Evolutionary conservation across 106 monocot species (phyloP), one percentile per base, ranked within the genome.

Genomic region (Vanilla planifolia): DNA sequence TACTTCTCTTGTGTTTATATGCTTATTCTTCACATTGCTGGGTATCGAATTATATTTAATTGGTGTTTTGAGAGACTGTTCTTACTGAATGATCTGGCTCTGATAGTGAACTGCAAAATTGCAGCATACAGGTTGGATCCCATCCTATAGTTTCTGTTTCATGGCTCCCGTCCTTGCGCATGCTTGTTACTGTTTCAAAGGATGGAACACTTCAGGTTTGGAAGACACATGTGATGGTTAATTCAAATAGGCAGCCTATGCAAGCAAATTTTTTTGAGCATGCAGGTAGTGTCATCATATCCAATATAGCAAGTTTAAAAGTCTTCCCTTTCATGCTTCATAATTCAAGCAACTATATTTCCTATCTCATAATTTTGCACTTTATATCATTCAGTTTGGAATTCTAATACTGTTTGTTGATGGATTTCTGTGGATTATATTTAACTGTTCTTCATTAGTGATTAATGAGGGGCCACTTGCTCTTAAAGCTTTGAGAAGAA

Each of bases 131-230:
- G 60, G 87, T 69, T 76, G 90, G 92, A 2, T 82, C 91, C 16
- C 87, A 91, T 47, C 77, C 91, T 67, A 82, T 98, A 68, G 85
- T 80, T 59, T 84, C 84, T 39, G 61, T 91, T 66, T 74, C 91
- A 63, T 98, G 92, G 91, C 81, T 88, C 29, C 72, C 96, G 26
- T 72, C 74, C 37, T 71, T 92, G 27, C 79, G 81, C 22, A 64
- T 88, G 48, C 88, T 98, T 63, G 79, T 85, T 9, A 98, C 96
- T 58, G 74, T 98, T 59, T 77, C 88, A 30, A 92, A 68, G 74
- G 87, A 91, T 77, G 96, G 96, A 11, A 59, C 81, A 52, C 68
- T 98, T 69, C 91, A 98, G 77, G 82, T 82, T 5, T 98, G 96
- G 96, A 98, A 80, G 58, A 92, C 88, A 53, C 87, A 75, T 43